phyloP scores from a whole-genome alignment of 768 basidiomycete species.

The Lentinula aciculospora region DNA sequence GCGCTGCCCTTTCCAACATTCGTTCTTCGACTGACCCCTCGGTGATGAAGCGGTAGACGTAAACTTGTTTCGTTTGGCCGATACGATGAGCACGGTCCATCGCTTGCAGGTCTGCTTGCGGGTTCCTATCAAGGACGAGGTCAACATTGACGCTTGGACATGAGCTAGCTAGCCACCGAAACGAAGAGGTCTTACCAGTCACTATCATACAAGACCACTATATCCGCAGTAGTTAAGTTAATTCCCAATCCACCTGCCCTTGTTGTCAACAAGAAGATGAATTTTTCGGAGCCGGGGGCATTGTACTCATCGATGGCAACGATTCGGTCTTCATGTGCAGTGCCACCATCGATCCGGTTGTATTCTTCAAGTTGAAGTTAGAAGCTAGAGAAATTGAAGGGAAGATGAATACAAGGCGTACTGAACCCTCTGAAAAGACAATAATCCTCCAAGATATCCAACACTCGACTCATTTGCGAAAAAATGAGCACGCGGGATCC shows the following conservation, averaged over 20 bases:
- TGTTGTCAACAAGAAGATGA: constrained; percentile 94
- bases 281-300: constrained; percentile 88
- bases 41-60: constrained; percentile 95
- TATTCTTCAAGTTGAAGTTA: constrained; percentile 56
- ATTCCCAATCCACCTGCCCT: constrained; percentile 97
- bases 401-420: constrained; percentile 32
- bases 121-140: constrained; percentile 61
- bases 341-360: constrained; percentile 94
- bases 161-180: not conserved
- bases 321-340: constrained; percentile 95
- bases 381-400: not conserved
- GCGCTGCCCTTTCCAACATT: constrained; percentile 91
- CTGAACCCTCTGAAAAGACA: constrained; percentile 88
- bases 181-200: constrained; percentile 65
- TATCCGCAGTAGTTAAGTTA: constrained; percentile 90
- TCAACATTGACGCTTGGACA: not conserved
- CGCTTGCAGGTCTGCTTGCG: constrained; percentile 97
- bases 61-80: constrained; percentile 96
- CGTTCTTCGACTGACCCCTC: constrained; percentile 95
- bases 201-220: constrained; percentile 93
- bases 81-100: constrained; percentile 98
- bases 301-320: constrained; percentile 97
- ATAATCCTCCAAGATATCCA: constrained; percentile 97
- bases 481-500: constrained; percentile 97
- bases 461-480: constrained; percentile 98